phyloP scores from a whole-genome alignment of 2,329 filamentous ascomycete species.

The Colletotrichum sp. region DNA sequence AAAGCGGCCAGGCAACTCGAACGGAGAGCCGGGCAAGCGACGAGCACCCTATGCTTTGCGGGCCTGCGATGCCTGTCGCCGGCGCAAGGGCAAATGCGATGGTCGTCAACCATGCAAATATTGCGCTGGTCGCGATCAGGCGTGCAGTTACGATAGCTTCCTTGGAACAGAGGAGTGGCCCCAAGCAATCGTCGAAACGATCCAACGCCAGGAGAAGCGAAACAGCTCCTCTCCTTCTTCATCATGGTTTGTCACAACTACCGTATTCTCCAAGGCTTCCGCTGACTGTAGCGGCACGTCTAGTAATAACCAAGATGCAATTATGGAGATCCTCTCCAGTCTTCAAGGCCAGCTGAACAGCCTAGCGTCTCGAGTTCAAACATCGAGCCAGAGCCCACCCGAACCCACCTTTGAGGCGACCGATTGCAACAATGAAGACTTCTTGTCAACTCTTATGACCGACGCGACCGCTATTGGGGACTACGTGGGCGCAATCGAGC shows the following conservation, averaged over 20 bases:
- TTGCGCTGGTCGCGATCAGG: constrained; percentile 17
- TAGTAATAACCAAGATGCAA: background rate
- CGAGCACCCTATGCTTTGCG: constrained; percentile 25
- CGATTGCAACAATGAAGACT: background rate
- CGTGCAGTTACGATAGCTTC: constrained; percentile 19
- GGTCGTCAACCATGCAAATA: constrained; percentile 25
- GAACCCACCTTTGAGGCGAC: background rate
- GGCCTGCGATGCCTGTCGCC: constrained; percentile 28
- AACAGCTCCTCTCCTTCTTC: background rate
- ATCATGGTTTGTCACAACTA: background rate
- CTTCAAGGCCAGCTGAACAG: constrained; percentile 7
- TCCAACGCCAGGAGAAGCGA: background rate
- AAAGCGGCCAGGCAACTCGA: background rate
- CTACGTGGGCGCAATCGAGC: background rate
- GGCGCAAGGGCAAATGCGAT: constrained; percentile 28
- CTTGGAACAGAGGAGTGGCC: background rate
- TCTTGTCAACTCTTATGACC: background rate
- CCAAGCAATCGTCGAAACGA: background rate
- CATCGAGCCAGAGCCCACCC: background rate
- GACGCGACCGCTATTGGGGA: background rate
- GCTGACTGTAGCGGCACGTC: background rate
- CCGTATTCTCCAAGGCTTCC: background rate
- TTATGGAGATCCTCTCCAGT: background rate
- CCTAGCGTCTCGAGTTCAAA: background rate
- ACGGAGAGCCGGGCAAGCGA: background rate